Base-by-base conservation (phyloP, 192 early-diverging fungal genomes). In the Dissophora ornata region DNA sequence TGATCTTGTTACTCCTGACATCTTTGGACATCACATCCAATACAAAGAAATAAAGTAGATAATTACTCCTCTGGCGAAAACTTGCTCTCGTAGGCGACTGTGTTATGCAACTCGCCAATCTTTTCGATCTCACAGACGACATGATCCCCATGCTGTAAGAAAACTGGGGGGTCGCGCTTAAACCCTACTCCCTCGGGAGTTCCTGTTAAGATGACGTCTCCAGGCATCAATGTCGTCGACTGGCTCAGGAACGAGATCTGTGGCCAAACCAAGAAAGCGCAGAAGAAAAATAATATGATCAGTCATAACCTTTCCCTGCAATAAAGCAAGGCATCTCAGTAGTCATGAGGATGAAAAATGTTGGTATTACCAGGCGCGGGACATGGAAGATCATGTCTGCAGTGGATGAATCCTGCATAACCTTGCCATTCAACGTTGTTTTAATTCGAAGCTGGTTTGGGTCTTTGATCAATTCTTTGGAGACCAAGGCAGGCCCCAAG, bases 311-410 rank as follows among this genome's bases (percentile, higher is more conserved):
- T 50, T n/a, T 32, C 29, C n/a, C n/a, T n/a, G n/a, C n/a, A n/a
- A n/a, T n/a, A n/a, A n/a, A n/a, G n/a, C n/a, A n/a, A n/a, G n/a
- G n/a, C n/a, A n/a, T n/a, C n/a, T n/a, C n/a, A n/a, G n/a, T n/a
- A n/a, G n/a, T n/a, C n/a, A 38, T 13, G 6, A 38, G 36, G 13
- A 57, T 15, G 40, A 4, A 57, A 44, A 25, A 42, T 15, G 56
- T 18, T 22, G 15, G 3, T 38, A 38, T 47, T 49, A 89, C 75
- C 53, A 90, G 49, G n/a, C 52, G 38, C 0, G 85, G 47, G 28
- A 89, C 80, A 62, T 84, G 51, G 34, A 84, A 85, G 41, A 89
- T 88, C 88, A 89, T 89, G 53, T 88, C 86, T 5, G 62, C 29
- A 1, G 87, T 89, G 19, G 49, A 58, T 21, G 83, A 83, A 51